phyloP scores from a whole-genome alignment of 2,329 filamentous ascomycete species.

The Pyrenophora tritici-repentis region DNA sequence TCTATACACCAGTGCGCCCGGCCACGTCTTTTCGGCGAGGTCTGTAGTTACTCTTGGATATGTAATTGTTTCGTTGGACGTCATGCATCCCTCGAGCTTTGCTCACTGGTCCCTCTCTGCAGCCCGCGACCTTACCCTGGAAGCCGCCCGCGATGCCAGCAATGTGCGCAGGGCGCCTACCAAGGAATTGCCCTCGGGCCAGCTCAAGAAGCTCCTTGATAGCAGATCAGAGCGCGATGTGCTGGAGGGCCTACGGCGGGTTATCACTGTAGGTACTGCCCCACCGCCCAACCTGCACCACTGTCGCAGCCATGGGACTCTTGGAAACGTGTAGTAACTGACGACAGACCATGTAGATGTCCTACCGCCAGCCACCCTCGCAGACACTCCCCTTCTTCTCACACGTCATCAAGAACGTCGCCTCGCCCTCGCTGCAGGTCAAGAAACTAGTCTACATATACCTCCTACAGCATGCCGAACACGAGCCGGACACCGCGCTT shows the following conservation, averaged over 20 bases:
- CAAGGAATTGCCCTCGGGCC: constrained; percentile 72
- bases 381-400: constrained; percentile 88
- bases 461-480: constrained; percentile 89
- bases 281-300: constrained; percentile 9
- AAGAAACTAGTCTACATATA: constrained; percentile 99
- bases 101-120: constrained; percentile 49
- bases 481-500: constrained; percentile 91
- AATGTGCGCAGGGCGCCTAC: constrained; percentile 59
- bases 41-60: constrained; percentile 6
- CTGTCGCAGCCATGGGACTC: constrained; percentile 1
- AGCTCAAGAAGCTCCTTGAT: constrained; percentile 94
- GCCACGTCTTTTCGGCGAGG: constrained; percentile 5
- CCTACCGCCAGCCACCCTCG: constrained; percentile 77
- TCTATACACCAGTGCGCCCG: not conserved
- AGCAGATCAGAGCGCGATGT: constrained; percentile 92
- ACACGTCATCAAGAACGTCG: constrained; percentile 97
- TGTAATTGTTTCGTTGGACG: constrained; percentile 7
- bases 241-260: constrained; percentile 84
- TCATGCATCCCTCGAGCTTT: constrained; percentile 46
- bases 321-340: constrained; percentile 21
- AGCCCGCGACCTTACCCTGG: constrained; percentile 96
- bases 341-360: constrained; percentile 69
- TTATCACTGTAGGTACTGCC: constrained; percentile 72
- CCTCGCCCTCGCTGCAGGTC: constrained; percentile 89
- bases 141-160: constrained; percentile 89